Evolutionary conservation across 116 monocot species (phyloP), one percentile per base, ranked within the genome.

Genomic region (Iris pallida): DNA sequence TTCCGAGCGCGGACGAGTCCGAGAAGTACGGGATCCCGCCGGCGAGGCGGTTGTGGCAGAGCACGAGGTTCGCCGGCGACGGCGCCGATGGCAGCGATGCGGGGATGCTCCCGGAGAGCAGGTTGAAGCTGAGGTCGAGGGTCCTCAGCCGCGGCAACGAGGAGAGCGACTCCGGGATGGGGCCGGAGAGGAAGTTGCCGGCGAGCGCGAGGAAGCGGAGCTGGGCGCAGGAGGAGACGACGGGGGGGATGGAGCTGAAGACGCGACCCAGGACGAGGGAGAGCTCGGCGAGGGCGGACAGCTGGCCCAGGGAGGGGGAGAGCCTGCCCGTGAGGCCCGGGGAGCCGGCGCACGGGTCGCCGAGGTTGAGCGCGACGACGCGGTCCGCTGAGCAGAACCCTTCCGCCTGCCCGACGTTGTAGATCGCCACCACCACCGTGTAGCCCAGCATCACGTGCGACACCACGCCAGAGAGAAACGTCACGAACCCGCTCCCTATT

Each of bases 181-280:
- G 16, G 55, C 86, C 86, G 68, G 82, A 80, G 73, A 87, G 71
- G 71, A 74, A 74, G 71, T 87, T 87, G 15, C 65, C 47, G 63
- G 59, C 68, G 46, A 83, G 63, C 30, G 71, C 80, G 5, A 87
- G 80, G 74, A 82, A 82, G 3, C 86, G 63, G 66, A 86, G 76
- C 45, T 73, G 55, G 51, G 69, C 47, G 65, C 76, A 74, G 18
- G 3, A 8, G 66, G 71, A 30, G 42, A 83, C 5, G 61, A 80
- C 3, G 0, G 16, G 12, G 1, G 80, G 77, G 63, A 77, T 71
- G 8, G 73, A 53, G 7, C 82, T 80, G 69, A 55, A 67, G 52
- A 87, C 82, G 57, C 75, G 73, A 49, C 83, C 82, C 42, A 73
- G 76, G 53, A 80, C 83, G 55, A 87, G 72, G 30, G 81, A 78